Base-by-base conservation (phyloP, 169 alveolate genomes). In the Amoebophrya sp. region DNA sequence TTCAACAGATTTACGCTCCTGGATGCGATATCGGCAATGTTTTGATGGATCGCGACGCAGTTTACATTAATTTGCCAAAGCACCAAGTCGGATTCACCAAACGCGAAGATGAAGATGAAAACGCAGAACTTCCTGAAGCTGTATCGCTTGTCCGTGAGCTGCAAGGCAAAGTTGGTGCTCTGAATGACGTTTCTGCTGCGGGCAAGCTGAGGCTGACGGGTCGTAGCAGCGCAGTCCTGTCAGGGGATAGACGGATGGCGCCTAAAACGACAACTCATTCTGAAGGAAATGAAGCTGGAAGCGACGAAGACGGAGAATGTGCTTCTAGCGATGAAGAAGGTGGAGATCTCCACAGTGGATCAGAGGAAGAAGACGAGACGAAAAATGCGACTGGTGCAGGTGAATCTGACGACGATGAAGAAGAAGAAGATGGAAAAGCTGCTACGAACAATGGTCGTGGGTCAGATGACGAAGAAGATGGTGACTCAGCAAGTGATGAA, bases 1-100 rank as follows among this genome's bases (percentile, higher is more conserved):
- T n/a, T n/a, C n/a, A n/a, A n/a, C n/a, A n/a, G n/a, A 95, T 98
- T 34, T 98, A 98, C 94, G 99, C 99, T 0, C 99, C 99, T 0
- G 98, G 96, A 94, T 97, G 99, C 83, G 99, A 98, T 94, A 96
- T 98, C 26, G 99, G 99, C n/a, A 97, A 97, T 92, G 95, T 99
- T 41, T 96, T 96, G 90, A 94, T 97, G 91, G 99, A 99, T 93
- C 96, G 98, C 90, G 98, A 97, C 91, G 98, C 99, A 89, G 99
- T 99, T 97, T 99, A 98, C 95, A 98, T 99, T 78, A 98, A 98
- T 55, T 97, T 99, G 89, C 99, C 99, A 0, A 98, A 98, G 90
- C 95, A 97, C 93, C 96, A 97, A 94, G 98, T 97, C 77, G 96
- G 98, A 65, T 98, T 91, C 91, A 91, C 93, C 2, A 65, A 54